phyloP scores from a whole-genome alignment of 108 stramenopile species.

The Skeletonema grethae region DNA sequence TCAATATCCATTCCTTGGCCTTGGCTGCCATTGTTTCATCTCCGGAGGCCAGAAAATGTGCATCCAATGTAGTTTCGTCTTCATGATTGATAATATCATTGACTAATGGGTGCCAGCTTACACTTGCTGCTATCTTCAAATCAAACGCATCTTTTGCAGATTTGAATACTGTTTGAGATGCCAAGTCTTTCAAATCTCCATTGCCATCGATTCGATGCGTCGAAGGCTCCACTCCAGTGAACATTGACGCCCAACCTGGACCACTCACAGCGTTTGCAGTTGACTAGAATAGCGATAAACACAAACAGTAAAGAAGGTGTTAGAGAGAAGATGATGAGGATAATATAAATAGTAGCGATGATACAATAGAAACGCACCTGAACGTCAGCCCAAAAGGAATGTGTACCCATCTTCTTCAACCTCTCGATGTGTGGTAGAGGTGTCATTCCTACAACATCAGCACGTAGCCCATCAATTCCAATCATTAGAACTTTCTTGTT shows the following conservation, averaged over 20 bases:
- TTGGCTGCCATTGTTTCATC: slow-evolving; percentile 3
- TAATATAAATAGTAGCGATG: too few relatives aligned
- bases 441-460: slow-evolving; percentile 13
- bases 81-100: slow-evolving; percentile 11
- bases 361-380: not conserved
- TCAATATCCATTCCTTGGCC: slow-evolving; percentile 5
- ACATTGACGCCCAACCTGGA: slow-evolving; percentile 16
- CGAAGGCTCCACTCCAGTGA: slow-evolving; percentile 10
- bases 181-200: slow-evolving; percentile 7
- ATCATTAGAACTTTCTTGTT: slow-evolving; percentile 13
- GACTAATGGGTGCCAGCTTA: slow-evolving; percentile 13
- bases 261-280: slow-evolving; percentile 4
- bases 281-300: not conserved
- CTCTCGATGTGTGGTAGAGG: slow-evolving; percentile 4
- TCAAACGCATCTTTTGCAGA: slow-evolving; percentile 3
- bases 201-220: slow-evolving; percentile 9
- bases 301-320: too few relatives aligned
- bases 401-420: not conserved
- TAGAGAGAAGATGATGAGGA: too few relatives aligned
- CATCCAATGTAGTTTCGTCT: slow-evolving; percentile 4
- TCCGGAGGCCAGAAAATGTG: not conserved
- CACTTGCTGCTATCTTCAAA: slow-evolving; percentile 4
- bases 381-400: slow-evolving; percentile 15
- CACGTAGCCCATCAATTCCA: slow-evolving; percentile 13
- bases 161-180: slow-evolving; percentile 1